Percentiles rank a stretch among this genome's conserved stretches.
Conservation (phyloP, 2,329 filamentous ascomycete genomes). For the Rhinocladiella similis region DNA sequence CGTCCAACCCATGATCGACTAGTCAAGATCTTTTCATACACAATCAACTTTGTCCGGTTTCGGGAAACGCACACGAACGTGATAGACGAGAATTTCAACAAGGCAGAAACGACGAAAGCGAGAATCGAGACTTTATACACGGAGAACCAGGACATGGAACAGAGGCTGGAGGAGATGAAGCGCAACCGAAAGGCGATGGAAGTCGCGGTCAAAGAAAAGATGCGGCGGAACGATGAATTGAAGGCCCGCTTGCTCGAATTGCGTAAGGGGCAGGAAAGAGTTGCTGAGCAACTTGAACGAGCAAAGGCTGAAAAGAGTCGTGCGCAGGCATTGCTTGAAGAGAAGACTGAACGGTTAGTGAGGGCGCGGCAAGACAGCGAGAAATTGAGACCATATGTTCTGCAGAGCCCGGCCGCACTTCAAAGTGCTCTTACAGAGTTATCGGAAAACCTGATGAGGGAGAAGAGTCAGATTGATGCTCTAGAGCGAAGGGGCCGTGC, state of each 20-base stretch:
- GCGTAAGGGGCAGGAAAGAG: slow-evolving; percentile 76
- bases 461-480: slow-evolving; percentile 82
- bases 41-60: slow-evolving; percentile 98
- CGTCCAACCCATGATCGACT: slow-evolving; percentile 86
- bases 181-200: slow-evolving; percentile 79
- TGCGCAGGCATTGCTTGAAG: slow-evolving; percentile 62
- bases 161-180: slow-evolving; percentile 75
- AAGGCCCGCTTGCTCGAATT: slow-evolving; percentile 81
- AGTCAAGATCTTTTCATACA: slow-evolving; percentile 92
- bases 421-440: slow-evolving; percentile 81
- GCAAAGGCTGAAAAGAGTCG: slow-evolving; percentile 77
- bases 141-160: slow-evolving; percentile 85
- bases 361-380: slow-evolving; percentile 78
- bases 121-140: slow-evolving; percentile 82
- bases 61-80: slow-evolving; percentile 86
- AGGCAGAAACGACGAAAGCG: slow-evolving; percentile 79
- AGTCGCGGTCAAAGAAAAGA: slow-evolving; percentile 78
- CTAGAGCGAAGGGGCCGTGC: slow-evolving; percentile 86
- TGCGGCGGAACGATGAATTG: slow-evolving; percentile 80
- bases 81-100: slow-evolving; percentile 93
- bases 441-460: slow-evolving; percentile 71
- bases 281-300: slow-evolving; percentile 78
- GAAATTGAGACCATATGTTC: slow-evolving; percentile 87
- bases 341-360: slow-evolving; percentile 55
- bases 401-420: slow-evolving; percentile 80